phyloP scores from a whole-genome alignment of 1,284 basidiomycete species.

The Ustilago crameri region DNA sequence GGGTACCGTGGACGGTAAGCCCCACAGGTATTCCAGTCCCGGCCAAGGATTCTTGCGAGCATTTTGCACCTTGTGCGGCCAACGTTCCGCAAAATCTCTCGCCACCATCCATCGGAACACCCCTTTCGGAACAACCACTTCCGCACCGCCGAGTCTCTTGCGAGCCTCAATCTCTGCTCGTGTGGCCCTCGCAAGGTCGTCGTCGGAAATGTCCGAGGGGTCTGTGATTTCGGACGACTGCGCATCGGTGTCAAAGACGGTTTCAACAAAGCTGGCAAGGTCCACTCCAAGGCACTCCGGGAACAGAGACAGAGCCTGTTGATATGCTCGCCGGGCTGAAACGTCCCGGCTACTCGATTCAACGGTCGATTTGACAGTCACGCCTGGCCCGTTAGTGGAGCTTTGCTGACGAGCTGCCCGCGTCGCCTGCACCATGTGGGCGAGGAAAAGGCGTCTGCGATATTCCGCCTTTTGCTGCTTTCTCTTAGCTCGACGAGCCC shows the following conservation, averaged over 20 bases:
- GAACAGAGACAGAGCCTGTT: slow-evolving; percentile 11
- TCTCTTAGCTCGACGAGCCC: slow-evolving; percentile 32
- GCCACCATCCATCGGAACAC: slow-evolving; percentile 45
- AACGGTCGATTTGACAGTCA: too few species aligned
- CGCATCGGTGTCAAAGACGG: slow-evolving; percentile 36
- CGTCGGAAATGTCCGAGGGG: slow-evolving; percentile 33
- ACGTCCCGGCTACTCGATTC: neutral
- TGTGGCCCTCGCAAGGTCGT: slow-evolving; percentile 22
- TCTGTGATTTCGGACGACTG: slow-evolving; percentile 39
- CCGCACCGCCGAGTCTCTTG: slow-evolving; percentile 16
- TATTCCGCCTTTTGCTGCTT: slow-evolving; percentile 40
- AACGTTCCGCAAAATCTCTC: slow-evolving; percentile 30
- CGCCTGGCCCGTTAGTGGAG: neutral
- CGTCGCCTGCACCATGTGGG: slow-evolving; percentile 25
- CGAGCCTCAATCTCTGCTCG: slow-evolving; percentile 21
- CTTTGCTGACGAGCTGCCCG: slow-evolving; percentile 12
- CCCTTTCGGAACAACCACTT: slow-evolving; percentile 23
- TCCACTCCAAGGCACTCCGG: slow-evolving; percentile 27
- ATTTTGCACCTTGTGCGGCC: slow-evolving; percentile 27
- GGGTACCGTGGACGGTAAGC: slow-evolving; percentile 9
- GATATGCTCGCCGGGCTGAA: slow-evolving; percentile 1
- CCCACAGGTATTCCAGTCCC: slow-evolving; percentile 31
- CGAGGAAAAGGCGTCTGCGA: slow-evolving; percentile 30
- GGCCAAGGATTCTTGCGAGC: slow-evolving; percentile 38
- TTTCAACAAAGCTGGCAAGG: slow-evolving; percentile 21